phyloP scores from a whole-genome alignment of 352 stramenopile species.

The Aphanomyces invadans region DNA sequence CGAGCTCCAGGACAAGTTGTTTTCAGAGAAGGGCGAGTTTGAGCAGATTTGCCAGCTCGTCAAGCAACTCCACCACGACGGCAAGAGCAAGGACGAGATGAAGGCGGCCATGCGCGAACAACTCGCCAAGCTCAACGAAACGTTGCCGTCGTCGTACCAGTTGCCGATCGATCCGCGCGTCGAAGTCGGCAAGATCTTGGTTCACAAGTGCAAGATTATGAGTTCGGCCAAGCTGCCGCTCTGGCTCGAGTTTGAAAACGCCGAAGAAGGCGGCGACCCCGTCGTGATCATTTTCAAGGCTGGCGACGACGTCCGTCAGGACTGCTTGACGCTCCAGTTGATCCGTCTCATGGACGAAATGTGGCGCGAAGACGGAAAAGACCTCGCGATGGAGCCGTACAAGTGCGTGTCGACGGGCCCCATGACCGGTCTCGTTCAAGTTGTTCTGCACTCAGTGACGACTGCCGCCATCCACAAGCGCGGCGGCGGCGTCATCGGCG shows the following conservation, averaged over 20 bases:
- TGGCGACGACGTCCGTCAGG: slow-evolving; percentile 92
- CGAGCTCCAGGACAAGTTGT: slow-evolving; percentile 85
- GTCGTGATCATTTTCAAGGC: slow-evolving; percentile 91
- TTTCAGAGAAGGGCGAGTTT: slow-evolving; percentile 66
- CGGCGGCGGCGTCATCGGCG: slow-evolving; percentile 71
- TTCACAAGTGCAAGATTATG: slow-evolving; percentile 85
- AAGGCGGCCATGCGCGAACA: slow-evolving; percentile 72
- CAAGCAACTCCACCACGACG: slow-evolving; percentile 6
- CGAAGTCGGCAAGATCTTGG: slow-evolving; percentile 79
- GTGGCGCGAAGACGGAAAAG: slow-evolving; percentile 87
- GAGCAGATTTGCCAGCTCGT: slow-evolving; percentile 77
- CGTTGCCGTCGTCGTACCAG: slow-evolving; percentile 81
- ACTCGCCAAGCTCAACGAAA: slow-evolving; percentile 70
- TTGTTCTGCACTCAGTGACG: slow-evolving; percentile 88
- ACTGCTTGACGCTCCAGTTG: slow-evolving; percentile 90
- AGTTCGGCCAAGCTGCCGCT: slow-evolving; percentile 83
- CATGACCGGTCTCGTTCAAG: slow-evolving; percentile 87
- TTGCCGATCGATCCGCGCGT: slow-evolving; percentile 80
- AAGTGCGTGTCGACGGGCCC: slow-evolving; percentile 85
- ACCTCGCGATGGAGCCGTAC: slow-evolving; percentile 89
- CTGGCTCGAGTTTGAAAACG: slow-evolving; percentile 86
- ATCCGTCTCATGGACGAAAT: slow-evolving; percentile 90
- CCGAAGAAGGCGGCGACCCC: slow-evolving; percentile 51
- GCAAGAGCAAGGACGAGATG: slow-evolving; percentile 82
- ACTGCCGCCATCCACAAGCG: slow-evolving; percentile 86